Base-by-base conservation (phyloP, 2,329 filamentous ascomycete species). In the Catunica adiposa region DNA sequence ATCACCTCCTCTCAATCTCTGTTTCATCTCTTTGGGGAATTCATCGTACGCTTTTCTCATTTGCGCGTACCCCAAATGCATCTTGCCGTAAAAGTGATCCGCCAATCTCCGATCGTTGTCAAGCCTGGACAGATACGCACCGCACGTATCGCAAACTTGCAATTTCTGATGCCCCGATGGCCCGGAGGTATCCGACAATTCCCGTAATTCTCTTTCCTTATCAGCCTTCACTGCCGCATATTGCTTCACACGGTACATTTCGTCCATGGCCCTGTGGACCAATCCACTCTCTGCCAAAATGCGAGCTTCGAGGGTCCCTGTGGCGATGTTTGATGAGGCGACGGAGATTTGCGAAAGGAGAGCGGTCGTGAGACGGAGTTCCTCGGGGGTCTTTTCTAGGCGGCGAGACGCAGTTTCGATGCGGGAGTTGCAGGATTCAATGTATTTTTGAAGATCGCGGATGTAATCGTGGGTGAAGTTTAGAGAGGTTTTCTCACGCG, bases 1-100 rank as follows among this genome's bases (percentile, higher is more conserved):
- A 59, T 70, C 72, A 52, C 72, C 73, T 34, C 68, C 67, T 42
- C 80, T 78, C 51, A 76, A 73, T 26, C 86, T 74, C 1, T 83
- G 83, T 65, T 88, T 86, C 69, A 95, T 75, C 66, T 96, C 89
- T 69, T 89, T 89, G 53, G 84, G 84, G 60, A 98, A 80, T n/a
- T 78, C 73, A 56, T 95, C 89, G 64, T 80, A 89, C 2, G 89
- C 92, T 75, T 92, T 94, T 63, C 92, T 81, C 92, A 98, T 98
- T 70, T 95, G 87, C 15, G 92, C 92, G 67, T 97, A 98, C 0
- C 92, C 92, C 57, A 98, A 72, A 66, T 98, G 92, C 92, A 98
- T 98, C 75, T 98, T 98, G 22, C 92, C 92, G 69, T 96, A 97
- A 67, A 98, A 98, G 68, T 98, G 92, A 66, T 98, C 92, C 20